Evolutionary conservation across 768 basidiomycete genomes (phyloP).

Genomic region (Suillus spraguei): DNA sequence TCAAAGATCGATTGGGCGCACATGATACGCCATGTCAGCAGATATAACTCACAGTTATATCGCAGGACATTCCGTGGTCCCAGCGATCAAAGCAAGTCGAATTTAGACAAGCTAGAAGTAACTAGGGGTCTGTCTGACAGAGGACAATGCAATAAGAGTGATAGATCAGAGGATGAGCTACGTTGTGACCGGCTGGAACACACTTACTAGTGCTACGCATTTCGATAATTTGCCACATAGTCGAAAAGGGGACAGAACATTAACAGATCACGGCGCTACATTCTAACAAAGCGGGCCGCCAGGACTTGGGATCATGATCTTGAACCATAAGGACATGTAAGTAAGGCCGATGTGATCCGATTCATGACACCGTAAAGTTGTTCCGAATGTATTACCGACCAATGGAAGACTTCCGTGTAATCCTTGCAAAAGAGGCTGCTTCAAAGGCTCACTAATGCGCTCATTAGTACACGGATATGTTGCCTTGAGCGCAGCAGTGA

Average conservation of each 20-base stretch:
- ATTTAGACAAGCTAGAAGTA: neutral
- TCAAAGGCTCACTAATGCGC: neutral
- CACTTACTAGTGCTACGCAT: neutral
- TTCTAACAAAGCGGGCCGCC: neutral
- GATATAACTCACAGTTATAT: neutral
- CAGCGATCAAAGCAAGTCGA: neutral
- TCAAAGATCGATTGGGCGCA: neutral
- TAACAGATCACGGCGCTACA: neutral
- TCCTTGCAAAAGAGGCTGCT: neutral
- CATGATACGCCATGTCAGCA: neutral
- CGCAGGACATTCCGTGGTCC: too few species aligned
- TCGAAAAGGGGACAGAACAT: neutral
- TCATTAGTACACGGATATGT: too few species aligned
- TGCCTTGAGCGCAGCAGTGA: neutral
- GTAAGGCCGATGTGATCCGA: slow-evolving; percentile 3
- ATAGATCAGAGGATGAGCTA: neutral
- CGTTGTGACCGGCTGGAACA: slow-evolving; percentile 1
- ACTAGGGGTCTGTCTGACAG: neutral
- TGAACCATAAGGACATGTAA: neutral
- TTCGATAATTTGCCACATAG: neutral
- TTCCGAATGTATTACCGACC: neutral
- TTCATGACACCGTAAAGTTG: neutral
- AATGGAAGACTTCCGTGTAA: neutral
- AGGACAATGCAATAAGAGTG: neutral
- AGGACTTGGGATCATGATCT: neutral